phyloP scores from a whole-genome alignment of 495 filamentous ascomycete genomes.

The Podospora appendiculata region DNA sequence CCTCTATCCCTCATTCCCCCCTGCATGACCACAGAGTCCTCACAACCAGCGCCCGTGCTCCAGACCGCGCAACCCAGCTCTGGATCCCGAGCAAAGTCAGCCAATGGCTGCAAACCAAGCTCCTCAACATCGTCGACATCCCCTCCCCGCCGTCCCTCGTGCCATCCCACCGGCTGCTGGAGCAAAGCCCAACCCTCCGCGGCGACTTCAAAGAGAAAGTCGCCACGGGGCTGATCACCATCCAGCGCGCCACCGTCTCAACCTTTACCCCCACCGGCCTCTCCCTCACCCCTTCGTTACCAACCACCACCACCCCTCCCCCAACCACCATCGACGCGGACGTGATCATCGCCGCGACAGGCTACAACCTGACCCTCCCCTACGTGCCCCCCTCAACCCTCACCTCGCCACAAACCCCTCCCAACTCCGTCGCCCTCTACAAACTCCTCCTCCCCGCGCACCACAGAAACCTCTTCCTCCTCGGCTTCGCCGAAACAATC shows the following conservation, averaged over 20 bases:
- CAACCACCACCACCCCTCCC: background rate
- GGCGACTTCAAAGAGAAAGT: conserved; percentile 14
- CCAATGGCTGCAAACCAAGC: conserved; percentile 8
- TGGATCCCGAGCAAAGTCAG: conserved; percentile 10
- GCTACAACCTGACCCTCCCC: conserved; percentile 10
- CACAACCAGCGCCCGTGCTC: background rate
- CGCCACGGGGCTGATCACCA: conserved; percentile 5
- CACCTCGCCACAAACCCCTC: background rate
- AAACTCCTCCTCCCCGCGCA: conserved; percentile 5
- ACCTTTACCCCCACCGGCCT: conserved; percentile 7
- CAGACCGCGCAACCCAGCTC: conserved; percentile 8
- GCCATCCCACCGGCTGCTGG: conserved; percentile 13
- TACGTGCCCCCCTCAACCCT: conserved; percentile 6
- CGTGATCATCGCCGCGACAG: conserved; percentile 15
- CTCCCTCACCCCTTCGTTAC: conserved; percentile 4
- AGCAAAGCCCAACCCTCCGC: conserved; percentile 12
- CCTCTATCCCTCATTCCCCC: too few species aligned
- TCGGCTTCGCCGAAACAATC: conserved; percentile 12
- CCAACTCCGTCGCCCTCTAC: conserved; percentile 8
- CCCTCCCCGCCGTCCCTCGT: conserved; percentile 3
- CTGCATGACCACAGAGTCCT: too few species aligned
- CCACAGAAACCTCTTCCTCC: conserved; percentile 8
- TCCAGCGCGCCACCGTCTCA: conserved; percentile 11
- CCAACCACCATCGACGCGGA: conserved; percentile 10
- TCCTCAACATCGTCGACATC: conserved; percentile 8